Evolutionary conservation across 768 basidiomycete genomes (phyloP).

Genomic region (Kwoniella europaea): DNA sequence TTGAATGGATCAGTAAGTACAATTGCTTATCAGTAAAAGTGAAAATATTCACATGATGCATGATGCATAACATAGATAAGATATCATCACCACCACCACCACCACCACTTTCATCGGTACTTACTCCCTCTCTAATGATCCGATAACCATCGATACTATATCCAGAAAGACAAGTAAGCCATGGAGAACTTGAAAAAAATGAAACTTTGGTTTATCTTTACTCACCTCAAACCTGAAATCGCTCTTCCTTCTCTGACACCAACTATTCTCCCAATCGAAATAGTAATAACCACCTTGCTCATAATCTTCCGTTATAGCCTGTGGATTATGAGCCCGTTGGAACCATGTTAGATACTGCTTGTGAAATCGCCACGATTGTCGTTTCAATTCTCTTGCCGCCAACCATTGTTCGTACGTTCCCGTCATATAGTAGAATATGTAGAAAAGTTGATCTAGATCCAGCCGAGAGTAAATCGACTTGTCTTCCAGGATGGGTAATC

Average conservation of each 20-base stretch:
- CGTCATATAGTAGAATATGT: slow-evolving; percentile 96
- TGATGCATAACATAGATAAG: neutral
- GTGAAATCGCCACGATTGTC: slow-evolving; percentile 98
- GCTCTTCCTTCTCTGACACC: slow-evolving; percentile 97
- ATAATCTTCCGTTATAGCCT: slow-evolving; percentile 98
- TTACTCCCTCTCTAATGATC: slow-evolving; percentile 66
- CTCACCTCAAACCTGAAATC: slow-evolving; percentile 77
- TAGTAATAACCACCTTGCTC: slow-evolving; percentile 99
- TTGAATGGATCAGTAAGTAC: neutral
- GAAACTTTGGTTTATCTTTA: neutral
- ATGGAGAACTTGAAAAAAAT: neutral
- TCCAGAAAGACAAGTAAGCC: slow-evolving; percentile 47
- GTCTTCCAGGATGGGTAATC: slow-evolving; percentile 77
- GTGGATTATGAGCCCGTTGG: slow-evolving; percentile 96
- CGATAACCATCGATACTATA: slow-evolving; percentile 88
- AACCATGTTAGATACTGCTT: slow-evolving; percentile 99
- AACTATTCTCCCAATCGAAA: slow-evolving; percentile 98
- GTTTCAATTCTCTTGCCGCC: slow-evolving; percentile 94
- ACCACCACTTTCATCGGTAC: no score
- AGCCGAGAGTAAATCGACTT: slow-evolving; percentile 84
- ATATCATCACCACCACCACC: neutral
- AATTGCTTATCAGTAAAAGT: neutral
- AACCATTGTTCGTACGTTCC: slow-evolving; percentile 98
- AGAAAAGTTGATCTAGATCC: slow-evolving; percentile 96
- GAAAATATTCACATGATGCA: neutral